Evolutionary conservation across 495 filamentous ascomycete genomes (phyloP).

Genomic region (Talaromyces borbonicus): DNA sequence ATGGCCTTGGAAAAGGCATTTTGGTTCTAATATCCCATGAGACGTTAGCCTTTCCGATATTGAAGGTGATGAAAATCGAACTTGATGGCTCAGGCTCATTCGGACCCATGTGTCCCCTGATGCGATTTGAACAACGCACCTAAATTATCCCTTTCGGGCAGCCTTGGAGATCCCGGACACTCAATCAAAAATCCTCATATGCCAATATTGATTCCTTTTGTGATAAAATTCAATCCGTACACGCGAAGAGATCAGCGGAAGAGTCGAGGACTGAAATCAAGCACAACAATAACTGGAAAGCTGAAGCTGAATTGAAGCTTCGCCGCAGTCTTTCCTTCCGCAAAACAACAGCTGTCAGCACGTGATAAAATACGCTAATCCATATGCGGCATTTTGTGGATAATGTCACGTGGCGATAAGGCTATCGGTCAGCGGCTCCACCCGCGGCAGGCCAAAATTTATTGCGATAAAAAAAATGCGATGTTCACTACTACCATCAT

Average conservation of each 20-base stretch:
- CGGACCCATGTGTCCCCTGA: too few species aligned
- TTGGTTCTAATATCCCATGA: constrained; percentile 10
- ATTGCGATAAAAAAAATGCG: neutral
- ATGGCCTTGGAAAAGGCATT: constrained; percentile 31
- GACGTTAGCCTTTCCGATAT: neutral
- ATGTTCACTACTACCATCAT: neutral
- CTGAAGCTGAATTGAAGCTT: neutral
- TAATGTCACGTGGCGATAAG: constrained; percentile 4
- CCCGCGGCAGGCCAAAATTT: constrained; percentile 1
- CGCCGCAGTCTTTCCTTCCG: neutral
- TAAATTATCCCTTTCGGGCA: too few species aligned
- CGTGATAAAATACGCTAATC: neutral
- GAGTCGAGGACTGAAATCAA: too few species aligned
- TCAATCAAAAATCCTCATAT: too few species aligned
- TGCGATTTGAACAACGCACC: too few species aligned
- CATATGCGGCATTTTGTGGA: too few species aligned
- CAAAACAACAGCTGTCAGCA: neutral
- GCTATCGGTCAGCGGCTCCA: neutral
- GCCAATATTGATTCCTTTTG: too few species aligned
- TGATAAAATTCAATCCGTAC: too few species aligned
- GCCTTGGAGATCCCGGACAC: too few species aligned
- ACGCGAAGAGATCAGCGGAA: too few species aligned
- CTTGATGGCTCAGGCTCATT: too few species aligned
- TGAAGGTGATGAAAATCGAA: too few species aligned
- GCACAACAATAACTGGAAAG: neutral